phyloP scores from a whole-genome alignment of 2,329 filamentous ascomycete genomes.

The Botrytis hyacinthi region DNA sequence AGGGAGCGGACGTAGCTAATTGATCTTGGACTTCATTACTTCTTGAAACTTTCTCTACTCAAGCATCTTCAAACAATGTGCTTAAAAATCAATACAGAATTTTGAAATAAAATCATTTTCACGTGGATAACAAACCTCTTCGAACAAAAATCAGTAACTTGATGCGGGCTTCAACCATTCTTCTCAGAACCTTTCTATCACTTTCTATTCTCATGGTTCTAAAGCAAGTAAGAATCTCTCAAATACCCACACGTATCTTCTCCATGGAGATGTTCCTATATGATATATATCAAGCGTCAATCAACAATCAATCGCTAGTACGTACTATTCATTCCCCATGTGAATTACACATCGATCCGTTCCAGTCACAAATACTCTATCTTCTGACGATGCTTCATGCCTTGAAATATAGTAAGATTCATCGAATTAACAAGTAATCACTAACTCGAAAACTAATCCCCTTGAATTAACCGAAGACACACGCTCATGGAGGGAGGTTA shows the following conservation, averaged over 20 bases:
- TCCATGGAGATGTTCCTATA: rapidly evolving
- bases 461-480: not conserved
- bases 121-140: not conserved
- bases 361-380: not conserved
- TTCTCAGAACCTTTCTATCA: not conserved
- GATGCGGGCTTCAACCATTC: not conserved
- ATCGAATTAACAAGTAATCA: not conserved
- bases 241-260: not conserved
- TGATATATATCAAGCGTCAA: not conserved
- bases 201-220: not conserved
- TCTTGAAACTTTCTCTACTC: not conserved
- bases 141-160: not conserved
- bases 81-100: not conserved
- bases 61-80: not conserved
- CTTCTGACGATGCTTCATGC: not conserved
- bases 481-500: not conserved
- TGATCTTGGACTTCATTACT: too few relatives aligned
- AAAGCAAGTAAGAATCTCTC: too few relatives aligned
- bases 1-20: too few relatives aligned
- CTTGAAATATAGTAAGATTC: not conserved
- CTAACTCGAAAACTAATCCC: not conserved
- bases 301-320: not conserved
- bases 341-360: not conserved
- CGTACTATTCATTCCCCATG: not conserved
- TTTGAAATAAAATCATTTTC: not conserved